Percentiles rank a stretch among this genome's conserved stretches.
These are phyloP conservation scores for Leucocoprinus gongylophorus DNA, from an alignment of 1,284 basidiomycete species.

Conservation along the genomic window DNA sequence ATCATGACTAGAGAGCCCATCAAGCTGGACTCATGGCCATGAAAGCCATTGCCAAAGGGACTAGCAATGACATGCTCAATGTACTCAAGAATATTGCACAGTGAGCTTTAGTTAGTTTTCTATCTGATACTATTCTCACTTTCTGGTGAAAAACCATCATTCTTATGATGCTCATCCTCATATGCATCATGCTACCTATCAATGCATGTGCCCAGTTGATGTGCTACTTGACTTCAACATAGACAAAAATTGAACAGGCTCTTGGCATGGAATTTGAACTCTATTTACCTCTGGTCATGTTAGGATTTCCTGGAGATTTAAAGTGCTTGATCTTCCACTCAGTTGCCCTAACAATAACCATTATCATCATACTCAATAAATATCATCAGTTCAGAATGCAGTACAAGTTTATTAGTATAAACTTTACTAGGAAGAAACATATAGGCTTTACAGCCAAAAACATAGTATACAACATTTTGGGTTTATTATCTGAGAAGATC, in stretches of 20 bases:
- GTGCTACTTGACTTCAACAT: slow-evolving; percentile 70
- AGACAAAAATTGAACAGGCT: slow-evolving; percentile 79
- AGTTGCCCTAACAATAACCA: no score
- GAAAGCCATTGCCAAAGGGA: slow-evolving; percentile 71
- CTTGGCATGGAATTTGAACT: slow-evolving; percentile 78
- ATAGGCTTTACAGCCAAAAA: no score
- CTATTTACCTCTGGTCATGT: slow-evolving; percentile 77
- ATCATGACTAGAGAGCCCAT: slow-evolving; percentile 73
- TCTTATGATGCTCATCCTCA: slow-evolving; percentile 75
- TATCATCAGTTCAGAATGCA: no score
- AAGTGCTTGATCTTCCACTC: no score
- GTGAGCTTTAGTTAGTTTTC: slow-evolving; percentile 30
- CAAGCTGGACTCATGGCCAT: slow-evolving; percentile 81
- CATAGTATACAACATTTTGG: no score
- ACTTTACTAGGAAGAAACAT: no score
- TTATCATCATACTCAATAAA: no score
- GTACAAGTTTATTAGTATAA: no score
- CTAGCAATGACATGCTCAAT: slow-evolving; percentile 65
- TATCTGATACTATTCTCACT: neutral
- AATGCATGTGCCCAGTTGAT: slow-evolving; percentile 75
- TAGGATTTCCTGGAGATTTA: no score
- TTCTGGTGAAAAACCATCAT: slow-evolving; percentile 50
- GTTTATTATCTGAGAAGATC: no score
- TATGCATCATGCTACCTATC: slow-evolving; percentile 79
- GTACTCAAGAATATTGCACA: slow-evolving; percentile 72